Evolutionary conservation across 2,329 filamentous ascomycete genomes (phyloP).

Genomic region (Hymenoscyphus linearis): DNA sequence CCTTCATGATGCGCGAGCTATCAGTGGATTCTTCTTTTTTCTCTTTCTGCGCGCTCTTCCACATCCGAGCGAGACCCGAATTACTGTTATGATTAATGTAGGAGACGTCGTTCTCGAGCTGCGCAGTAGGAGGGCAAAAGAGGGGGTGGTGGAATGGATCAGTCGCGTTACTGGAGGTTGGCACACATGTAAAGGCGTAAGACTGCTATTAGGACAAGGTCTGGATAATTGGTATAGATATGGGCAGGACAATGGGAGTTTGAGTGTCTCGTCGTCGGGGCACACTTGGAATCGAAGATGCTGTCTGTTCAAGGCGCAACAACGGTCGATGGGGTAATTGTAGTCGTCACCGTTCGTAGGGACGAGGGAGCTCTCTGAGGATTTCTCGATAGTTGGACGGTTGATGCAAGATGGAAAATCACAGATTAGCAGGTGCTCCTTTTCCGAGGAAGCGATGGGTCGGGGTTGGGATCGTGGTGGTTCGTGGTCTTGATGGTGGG

Average conservation of each 20-base stretch:
- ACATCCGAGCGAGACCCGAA: background rate
- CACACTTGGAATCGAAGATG: background rate
- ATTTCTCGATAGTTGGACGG: background rate
- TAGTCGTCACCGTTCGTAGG: background rate
- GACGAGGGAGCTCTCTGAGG: background rate
- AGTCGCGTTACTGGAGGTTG: background rate
- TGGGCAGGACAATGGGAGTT: background rate
- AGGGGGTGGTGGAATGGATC: background rate
- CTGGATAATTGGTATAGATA: background rate
- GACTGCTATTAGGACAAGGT: background rate
- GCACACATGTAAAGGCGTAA: background rate
- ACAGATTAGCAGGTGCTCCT: background rate
- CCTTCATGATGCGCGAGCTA: slow-evolving; percentile 69
- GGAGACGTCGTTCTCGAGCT: background rate
- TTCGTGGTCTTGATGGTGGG: background rate
- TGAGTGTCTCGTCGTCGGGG: background rate
- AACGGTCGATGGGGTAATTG: background rate
- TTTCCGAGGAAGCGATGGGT: background rate
- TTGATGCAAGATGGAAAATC: background rate
- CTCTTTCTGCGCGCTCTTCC: background rate
- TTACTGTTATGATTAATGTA: background rate
- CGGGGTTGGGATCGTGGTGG: background rate
- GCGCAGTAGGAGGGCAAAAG: background rate
- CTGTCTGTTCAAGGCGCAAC: background rate
- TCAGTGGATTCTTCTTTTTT: background rate